A percentile compares a stretch with the other conserved stretches of the same genome.
These are phyloP conservation scores for Saturnispora diversa DNA, from an alignment of 805 yeast species.

Conservation along the genomic window DNA sequence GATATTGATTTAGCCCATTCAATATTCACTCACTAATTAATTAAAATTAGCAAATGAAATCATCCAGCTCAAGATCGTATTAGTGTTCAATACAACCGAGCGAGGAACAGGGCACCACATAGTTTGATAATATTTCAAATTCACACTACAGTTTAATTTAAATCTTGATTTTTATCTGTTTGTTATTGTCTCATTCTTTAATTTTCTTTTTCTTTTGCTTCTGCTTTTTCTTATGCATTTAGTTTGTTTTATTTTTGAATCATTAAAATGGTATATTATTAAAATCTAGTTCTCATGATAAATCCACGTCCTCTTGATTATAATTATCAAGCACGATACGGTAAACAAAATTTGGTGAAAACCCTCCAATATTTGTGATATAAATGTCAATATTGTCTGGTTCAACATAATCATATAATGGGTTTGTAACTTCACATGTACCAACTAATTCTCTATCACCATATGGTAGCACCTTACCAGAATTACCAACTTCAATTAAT, in stretches of 20 bases:
- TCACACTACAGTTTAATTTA: too few species aligned
- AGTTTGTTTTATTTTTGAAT: not conserved
- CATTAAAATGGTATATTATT: constrained; percentile 8
- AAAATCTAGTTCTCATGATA: constrained; percentile 28
- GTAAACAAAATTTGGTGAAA: constrained; percentile 91
- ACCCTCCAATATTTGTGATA: constrained; percentile 93
- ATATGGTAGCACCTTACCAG: constrained; percentile 79
- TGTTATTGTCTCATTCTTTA: too few species aligned
- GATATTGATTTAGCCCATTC: constrained; percentile 41
- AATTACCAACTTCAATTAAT: constrained; percentile 83
- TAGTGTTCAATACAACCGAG: constrained; percentile 38
- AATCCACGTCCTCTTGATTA: constrained; percentile 69
- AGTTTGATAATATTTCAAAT: too few species aligned
- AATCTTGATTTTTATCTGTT: too few species aligned
- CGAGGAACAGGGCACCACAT: constrained; percentile 51
- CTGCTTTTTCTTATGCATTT: not conserved
- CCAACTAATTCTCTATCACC: constrained; percentile 63
- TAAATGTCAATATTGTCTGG: constrained; percentile 93
- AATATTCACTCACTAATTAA: constrained; percentile 12
- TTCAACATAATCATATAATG: constrained; percentile 80
- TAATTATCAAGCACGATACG: constrained; percentile 93
- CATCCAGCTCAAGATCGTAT: constrained; percentile 57
- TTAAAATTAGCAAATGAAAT: constrained; percentile 11
- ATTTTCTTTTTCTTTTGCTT: too few species aligned
- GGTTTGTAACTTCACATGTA: constrained; percentile 75